Percentiles rank a stretch among this genome's conserved stretches.
These are phyloP conservation scores for Penicillium canescens DNA, from an alignment of 495 filamentous ascomycete genomes.

Conservation along the genomic window DNA sequence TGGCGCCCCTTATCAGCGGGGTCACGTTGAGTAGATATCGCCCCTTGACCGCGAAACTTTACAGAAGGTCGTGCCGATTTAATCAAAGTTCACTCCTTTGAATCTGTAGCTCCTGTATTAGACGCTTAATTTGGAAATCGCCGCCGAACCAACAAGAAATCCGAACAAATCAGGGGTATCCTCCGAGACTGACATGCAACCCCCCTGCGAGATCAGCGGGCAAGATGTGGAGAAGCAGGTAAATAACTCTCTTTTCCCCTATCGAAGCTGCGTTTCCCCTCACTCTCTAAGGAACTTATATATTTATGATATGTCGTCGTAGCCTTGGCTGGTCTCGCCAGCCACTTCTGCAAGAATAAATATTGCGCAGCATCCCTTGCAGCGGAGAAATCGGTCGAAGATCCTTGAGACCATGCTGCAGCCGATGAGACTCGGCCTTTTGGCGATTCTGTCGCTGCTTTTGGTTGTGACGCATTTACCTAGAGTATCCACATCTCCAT, in stretches of 20 bases:
- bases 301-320: neutral
- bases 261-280: neutral
- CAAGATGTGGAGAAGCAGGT: constrained; percentile 42
- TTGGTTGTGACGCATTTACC: constrained; percentile 27
- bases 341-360: neutral
- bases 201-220: constrained; percentile 5
- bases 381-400: constrained; percentile 1
- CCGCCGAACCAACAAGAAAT: neutral
- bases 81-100: neutral
- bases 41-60: neutral
- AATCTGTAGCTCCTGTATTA: neutral
- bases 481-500: constrained; percentile 20
- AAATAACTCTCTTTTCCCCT: constrained; percentile 12
- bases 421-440: constrained; percentile 15
- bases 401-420: constrained; percentile 11
- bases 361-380: neutral
- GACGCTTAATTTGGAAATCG: neutral
- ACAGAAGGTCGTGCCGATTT: neutral
- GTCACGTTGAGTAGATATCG: neutral
- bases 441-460: constrained; percentile 20
- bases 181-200: neutral
- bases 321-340: constrained; percentile 4
- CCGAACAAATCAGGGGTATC: neutral
- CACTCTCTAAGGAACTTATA: neutral
- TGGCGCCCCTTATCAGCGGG: neutral